These are phyloP conservation scores for Leccinum rimulosum DNA, from an alignment of 768 basidiomycete genomes.

Conservation along the genomic window DNA sequence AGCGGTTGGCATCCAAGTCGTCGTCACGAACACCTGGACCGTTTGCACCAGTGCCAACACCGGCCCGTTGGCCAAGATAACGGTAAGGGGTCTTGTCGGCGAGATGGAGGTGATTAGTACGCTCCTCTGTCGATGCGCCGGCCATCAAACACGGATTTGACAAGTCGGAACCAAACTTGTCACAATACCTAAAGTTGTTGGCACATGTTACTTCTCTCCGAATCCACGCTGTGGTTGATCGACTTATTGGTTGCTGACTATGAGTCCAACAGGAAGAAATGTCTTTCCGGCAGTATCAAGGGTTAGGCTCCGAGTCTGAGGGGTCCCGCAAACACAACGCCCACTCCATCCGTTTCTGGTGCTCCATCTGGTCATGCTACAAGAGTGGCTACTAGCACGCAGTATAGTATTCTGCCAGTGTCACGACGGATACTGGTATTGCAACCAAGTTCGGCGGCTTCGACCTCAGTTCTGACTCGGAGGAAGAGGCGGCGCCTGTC, in stretches of 20 bases:
- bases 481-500: background rate
- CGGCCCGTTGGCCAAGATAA: too few relatives aligned
- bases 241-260: constrained; percentile 4
- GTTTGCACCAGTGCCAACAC: too few relatives aligned
- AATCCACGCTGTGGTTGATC: constrained; percentile 3
- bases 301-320: background rate
- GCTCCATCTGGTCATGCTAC: background rate
- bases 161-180: background rate
- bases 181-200: constrained; percentile 5
- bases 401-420: too few relatives aligned
- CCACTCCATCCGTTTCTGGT: background rate
- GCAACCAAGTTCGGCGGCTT: background rate
- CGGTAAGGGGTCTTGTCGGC: too few relatives aligned
- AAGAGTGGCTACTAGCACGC: background rate
- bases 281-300: background rate
- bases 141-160: background rate
- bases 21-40: too few relatives aligned
- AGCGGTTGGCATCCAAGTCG: too few relatives aligned
- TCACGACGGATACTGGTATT: background rate
- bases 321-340: background rate
- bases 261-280: background rate
- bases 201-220: constrained; percentile 2
- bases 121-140: too few relatives aligned
- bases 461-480: background rate
- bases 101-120: too few relatives aligned